These are phyloP conservation scores for Chrysophaeum taylorii DNA, from an alignment of 352 stramenopile genomes.

Conservation along the genomic window DNA sequence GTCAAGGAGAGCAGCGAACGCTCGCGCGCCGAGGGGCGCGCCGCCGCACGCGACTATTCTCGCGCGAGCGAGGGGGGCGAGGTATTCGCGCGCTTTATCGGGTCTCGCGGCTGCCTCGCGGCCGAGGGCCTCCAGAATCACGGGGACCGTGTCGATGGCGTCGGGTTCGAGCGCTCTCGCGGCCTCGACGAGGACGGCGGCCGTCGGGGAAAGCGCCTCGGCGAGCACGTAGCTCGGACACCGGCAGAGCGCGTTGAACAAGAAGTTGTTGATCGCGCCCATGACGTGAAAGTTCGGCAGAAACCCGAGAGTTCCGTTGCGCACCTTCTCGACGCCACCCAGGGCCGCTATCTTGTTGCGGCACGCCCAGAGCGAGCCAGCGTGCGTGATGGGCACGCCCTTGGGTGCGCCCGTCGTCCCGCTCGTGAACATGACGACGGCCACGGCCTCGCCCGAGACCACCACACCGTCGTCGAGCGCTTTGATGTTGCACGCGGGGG, in stretches of 20 bases:
- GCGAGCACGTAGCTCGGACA: background rate
- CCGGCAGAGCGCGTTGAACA: no score
- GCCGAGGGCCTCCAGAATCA: background rate
- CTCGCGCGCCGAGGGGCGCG: background rate
- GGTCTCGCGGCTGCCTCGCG: no score
- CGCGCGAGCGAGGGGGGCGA: background rate
- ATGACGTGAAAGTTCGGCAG: conserved; percentile 1
- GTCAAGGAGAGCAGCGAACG: background rate
- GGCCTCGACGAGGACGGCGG: background rate
- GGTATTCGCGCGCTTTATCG: no score
- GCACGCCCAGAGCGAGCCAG: background rate
- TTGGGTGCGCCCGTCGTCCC: background rate
- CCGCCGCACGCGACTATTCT: background rate
- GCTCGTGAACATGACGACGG: background rate
- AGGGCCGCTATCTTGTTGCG: no score
- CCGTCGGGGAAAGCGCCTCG: background rate
- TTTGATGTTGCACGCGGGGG: no score
- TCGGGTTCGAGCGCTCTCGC: background rate
- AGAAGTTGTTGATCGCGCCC: background rate
- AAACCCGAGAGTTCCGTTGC: background rate
- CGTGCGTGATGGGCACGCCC: background rate
- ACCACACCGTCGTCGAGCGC: no score
- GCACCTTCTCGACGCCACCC: no score
- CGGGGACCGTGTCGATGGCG: background rate
- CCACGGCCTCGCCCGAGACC: no score